phyloP scores from a whole-genome alignment of 2,329 filamentous ascomycete genomes.

The Atkinsonella hypoxylon region DNA sequence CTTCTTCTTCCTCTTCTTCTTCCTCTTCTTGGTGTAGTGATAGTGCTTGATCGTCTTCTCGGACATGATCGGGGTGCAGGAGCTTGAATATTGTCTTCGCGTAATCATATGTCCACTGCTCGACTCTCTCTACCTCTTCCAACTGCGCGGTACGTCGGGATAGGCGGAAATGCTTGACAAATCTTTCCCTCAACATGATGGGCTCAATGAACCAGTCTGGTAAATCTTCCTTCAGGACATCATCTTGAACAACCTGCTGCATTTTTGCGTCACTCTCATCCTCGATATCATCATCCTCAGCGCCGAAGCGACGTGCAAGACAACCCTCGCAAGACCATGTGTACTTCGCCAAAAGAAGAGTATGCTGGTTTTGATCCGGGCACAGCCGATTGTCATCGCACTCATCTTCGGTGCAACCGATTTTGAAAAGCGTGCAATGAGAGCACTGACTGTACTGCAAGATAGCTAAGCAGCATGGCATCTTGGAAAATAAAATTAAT shows the following conservation, averaged over 20 bases:
- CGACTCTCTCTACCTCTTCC: not conserved
- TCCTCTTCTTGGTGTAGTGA: not conserved
- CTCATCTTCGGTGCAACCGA: conserved; percentile 14
- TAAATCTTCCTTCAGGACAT: not conserved
- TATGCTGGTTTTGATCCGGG: conserved; percentile 8
- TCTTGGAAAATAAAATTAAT: conserved; percentile 1
- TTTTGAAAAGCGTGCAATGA: conserved; percentile 16
- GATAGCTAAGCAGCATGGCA: conserved; percentile 20
- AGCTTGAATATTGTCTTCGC: not conserved
- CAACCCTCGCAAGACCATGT: conserved; percentile 19
- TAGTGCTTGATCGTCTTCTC: not conserved
- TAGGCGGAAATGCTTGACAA: not conserved
- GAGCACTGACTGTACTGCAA: conserved; percentile 14
- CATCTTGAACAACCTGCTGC: not conserved
- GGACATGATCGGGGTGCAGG: not conserved
- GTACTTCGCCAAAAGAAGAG: conserved; percentile 13
- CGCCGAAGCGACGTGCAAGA: conserved; percentile 4
- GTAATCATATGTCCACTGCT: not conserved
- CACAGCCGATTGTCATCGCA: conserved; percentile 15
- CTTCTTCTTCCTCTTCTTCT: not conserved
- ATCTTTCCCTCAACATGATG: not conserved
- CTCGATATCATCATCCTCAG: conserved; percentile 6
- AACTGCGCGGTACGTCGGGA: not conserved
- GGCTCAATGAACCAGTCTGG: not conserved
- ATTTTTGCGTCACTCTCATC: conserved; percentile 6